Conservation (phyloP, 768 basidiomycete species). For the Pisolithus sp. region DNA sequence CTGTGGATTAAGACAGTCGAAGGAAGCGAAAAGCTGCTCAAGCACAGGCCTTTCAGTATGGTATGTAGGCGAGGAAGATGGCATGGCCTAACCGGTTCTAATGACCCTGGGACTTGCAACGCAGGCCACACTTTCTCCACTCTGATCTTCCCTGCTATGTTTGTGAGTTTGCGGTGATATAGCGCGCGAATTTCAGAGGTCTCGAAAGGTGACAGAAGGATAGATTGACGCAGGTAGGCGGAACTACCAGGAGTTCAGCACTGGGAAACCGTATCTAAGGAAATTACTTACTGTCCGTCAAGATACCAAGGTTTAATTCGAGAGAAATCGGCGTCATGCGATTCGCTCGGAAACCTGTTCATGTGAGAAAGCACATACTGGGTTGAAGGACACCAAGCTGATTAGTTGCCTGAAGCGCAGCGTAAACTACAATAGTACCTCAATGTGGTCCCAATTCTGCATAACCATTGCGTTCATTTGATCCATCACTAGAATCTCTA, state of each 20-base stretch:
- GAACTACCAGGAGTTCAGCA: conserved; percentile 43
- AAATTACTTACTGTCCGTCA: conserved; percentile 72
- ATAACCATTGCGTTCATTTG: conserved; percentile 89
- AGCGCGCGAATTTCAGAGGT: conserved; percentile 81
- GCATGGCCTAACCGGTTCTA: conserved; percentile 59
- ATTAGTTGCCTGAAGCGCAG: background rate
- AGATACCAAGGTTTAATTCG: conserved; percentile 98
- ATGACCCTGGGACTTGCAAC: conserved; percentile 72
- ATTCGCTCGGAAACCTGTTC: conserved; percentile 88
- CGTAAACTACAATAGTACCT: conserved; percentile 43
- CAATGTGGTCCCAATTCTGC: conserved; percentile 99
- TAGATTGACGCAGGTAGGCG: conserved; percentile 80
- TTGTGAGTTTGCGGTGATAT: conserved; percentile 69
- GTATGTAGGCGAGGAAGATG: background rate
- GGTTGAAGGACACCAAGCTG: background rate
- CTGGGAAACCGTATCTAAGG: background rate
- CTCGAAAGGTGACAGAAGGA: conserved; percentile 82
- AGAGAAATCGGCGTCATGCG: conserved; percentile 92
- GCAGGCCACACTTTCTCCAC: conserved; percentile 66
- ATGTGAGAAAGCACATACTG: conserved; percentile 82
- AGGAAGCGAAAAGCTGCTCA: conserved; percentile 61
- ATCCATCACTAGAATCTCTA: conserved; percentile 87
- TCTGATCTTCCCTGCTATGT: conserved; percentile 79
- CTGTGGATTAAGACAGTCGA: conserved; percentile 62
- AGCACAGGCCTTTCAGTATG: background rate